Evolutionary conservation across 306 rosid species (phyloP).

Genomic region (Rosa rugosa): DNA sequence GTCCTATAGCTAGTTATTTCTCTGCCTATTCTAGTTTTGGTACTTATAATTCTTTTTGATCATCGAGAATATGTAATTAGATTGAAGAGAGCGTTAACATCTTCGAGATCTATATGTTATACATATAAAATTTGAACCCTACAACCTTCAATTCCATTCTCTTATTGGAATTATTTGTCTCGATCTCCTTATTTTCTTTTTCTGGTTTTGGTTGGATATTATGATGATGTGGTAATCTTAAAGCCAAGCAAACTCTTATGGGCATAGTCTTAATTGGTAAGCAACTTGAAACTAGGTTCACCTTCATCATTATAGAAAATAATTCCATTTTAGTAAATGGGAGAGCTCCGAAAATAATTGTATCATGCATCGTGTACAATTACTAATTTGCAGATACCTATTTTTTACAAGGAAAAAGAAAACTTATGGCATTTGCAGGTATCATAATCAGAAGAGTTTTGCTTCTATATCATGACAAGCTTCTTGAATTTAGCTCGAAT

Average conservation of each 20-base stretch:
- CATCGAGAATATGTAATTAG: background rate
- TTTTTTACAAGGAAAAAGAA: background rate
- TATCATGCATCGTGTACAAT: background rate
- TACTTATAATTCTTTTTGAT: background rate
- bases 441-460: background rate
- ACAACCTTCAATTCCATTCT: background rate
- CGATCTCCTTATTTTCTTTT: background rate
- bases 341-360: background rate
- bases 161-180: background rate
- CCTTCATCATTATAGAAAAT: background rate
- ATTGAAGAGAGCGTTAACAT: background rate
- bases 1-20: background rate
- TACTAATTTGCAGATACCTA: background rate
- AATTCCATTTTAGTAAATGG: background rate
- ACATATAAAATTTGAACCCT: background rate
- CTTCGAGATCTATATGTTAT: background rate
- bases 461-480: background rate
- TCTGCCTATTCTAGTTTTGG: background rate
- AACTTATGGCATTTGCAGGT: background rate
- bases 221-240: constrained; percentile 1
- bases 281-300: background rate
- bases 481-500: background rate
- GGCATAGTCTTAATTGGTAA: background rate
- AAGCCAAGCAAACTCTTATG: constrained; percentile 1
- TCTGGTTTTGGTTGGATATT: background rate